Base-by-base conservation (phyloP, 2,329 filamentous ascomycete genomes). In the Fusarium dlaminii region DNA sequence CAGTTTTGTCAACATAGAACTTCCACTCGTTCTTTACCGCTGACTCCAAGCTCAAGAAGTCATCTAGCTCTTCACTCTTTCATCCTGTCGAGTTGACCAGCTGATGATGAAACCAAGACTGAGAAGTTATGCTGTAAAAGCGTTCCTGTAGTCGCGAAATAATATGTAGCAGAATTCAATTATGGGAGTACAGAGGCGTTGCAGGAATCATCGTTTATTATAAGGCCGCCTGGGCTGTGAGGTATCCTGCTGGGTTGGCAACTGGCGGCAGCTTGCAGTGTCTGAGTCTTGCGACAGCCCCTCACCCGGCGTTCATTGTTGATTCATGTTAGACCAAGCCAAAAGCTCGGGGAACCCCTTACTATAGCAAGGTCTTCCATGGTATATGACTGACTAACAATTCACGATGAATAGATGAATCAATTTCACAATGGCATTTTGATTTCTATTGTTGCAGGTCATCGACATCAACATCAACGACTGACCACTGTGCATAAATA, bases 241-340 rank as follows among this genome's bases (percentile, higher is more conserved):
- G 20, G 39, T 14, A 36, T 46, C 29, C 7, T 32, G 8, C 36
- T 24, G 42, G n/a, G 9, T 45, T 60, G 66, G 40, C 64, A 70
- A 54, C 51, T 73, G 70, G 7, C 24, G 48, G 30, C 48, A 56
- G 27, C 66, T 65, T 70, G n/a, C 60, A 57, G 58, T 14, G 8
- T 40, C 37, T 56, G n/a, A 39, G 46, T 15, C 24, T 14, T 17
- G 48, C 29, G 29, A 22, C n/a, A 42, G n/a, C 20, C 20, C 13
- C 42, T 57, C 48, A 9, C 20, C 27, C 24, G 11, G n/a, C 6
- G 5, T 34, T 39, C 17, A 54, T 59, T 68, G 62, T 74, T 68
- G n/a, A n/a, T n/a, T n/a, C n/a, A n/a, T n/a, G n/a, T n/a, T n/a
- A n/a, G n/a, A n/a, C n/a, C n/a, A n/a, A n/a, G n/a, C n/a, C n/a